Base-by-base conservation (phyloP, 257 asterid species). In the Plantago elongata region DNA sequence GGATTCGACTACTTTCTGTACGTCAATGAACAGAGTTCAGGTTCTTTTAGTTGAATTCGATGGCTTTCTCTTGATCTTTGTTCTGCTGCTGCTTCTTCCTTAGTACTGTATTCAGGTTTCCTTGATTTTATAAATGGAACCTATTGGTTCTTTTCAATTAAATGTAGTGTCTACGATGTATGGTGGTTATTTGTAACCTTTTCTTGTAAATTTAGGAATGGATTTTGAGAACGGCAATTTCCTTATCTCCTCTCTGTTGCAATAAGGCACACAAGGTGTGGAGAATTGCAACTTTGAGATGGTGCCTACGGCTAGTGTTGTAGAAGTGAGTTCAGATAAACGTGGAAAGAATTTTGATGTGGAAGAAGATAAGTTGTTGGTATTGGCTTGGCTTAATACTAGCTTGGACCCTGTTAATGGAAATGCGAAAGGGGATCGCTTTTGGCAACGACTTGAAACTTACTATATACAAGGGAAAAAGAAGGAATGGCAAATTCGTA, bases 371-470 rank as follows among this genome's bases (percentile, higher is more conserved):
- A 48, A 48, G 16, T 1, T 48, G n/a, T 9, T 48, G 16, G 52
- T 48, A 48, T 13, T 9, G 52, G 52, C 17, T 13, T 48, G 52
- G 52, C 52, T 48, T 48, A 48, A 48, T 48, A 48, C 52, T 48
- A 48, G 52, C n/a, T 48, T 48, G 52, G 52, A 48, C 16, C 52
- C 17, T 10, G 16, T 16, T 9, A 12, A 47, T 47, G 52, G 52
- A 47, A 47, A 47, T 18, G 16, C 16, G n/a, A 47, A 47, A 47
- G 52, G 52, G 17, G 52, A 47, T 47, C 16, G 5, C 16, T 47
- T 47, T 47, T 47, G 52, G 18, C 40, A 34, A 34, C 40, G 40
- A 34, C 5, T 34, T 34, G 40, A 34, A 13, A 47, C 2, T 47
- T 47, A 47, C 52, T 47, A 13, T 9, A 47, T 47, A n/a, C 16